These are phyloP conservation scores for Trichosporon sp. DNA, from an alignment of 1,284 basidiomycete species.

Conservation along the genomic window DNA sequence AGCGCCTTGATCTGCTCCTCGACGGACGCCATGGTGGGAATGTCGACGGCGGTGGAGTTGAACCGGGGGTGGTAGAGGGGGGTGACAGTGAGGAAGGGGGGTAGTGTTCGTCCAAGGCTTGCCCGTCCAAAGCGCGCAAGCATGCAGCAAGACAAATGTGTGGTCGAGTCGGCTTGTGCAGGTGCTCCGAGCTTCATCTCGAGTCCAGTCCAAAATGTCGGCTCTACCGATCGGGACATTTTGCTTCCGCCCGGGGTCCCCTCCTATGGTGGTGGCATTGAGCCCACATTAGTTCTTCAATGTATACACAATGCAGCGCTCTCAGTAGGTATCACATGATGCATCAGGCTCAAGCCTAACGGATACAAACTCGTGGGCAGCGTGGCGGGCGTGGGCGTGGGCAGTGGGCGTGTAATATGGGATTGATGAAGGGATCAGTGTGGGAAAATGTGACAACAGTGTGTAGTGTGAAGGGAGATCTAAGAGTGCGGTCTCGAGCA, in stretches of 20 bases:
- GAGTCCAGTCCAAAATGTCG: constrained; percentile 26
- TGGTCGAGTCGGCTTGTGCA: not conserved
- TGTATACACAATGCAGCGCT: no score
- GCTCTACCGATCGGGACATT: constrained; percentile 8
- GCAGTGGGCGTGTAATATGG: not conserved
- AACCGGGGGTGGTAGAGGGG: not conserved
- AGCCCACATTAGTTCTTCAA: no score
- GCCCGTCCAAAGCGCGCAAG: constrained; percentile 26
- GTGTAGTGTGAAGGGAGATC: not conserved
- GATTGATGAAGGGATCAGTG: not conserved
- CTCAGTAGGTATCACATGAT: constrained; percentile 3
- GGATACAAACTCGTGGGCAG: not conserved
- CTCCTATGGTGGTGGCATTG: no score
- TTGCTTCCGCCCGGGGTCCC: constrained; percentile 27
- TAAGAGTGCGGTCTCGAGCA: not conserved
- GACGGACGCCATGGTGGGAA: constrained; percentile 28
- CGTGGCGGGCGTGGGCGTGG: constrained; percentile 1
- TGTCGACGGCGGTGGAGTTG: constrained; percentile 9
- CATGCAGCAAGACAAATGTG: constrained; percentile 26
- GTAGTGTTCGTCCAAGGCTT: constrained; percentile 8
- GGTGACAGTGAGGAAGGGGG: not conserved
- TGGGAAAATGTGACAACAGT: no score
- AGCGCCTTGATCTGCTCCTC: constrained; percentile 50
- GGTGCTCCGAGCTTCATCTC: constrained; percentile 3
- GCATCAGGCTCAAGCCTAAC: constrained; percentile 2